Evolutionary conservation across 441 rosid genomes (phyloP).

Genomic region (Populus trichocarpa): DNA sequence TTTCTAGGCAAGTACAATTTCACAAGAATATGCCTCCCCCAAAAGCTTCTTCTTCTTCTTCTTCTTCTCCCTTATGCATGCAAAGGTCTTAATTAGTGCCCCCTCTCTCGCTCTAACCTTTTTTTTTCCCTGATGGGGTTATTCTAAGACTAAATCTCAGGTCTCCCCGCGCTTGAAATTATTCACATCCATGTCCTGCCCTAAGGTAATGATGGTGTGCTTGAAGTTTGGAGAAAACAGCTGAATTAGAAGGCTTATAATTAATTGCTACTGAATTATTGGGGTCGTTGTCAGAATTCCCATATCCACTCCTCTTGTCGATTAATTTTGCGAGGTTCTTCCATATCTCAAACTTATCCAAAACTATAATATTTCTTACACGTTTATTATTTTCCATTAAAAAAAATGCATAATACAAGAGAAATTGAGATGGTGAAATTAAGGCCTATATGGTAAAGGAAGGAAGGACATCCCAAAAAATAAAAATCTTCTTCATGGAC

Average conservation of each 20-base stretch:
- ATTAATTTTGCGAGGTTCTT: neutral
- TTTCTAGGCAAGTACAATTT: neutral
- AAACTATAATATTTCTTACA: neutral
- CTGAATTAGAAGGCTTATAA: neutral
- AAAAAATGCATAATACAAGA: neutral
- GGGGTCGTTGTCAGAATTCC: conserved; percentile 15
- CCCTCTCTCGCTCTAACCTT: neutral
- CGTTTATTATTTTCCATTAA: no score
- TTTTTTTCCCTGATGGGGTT: neutral
- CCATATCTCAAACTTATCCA: neutral
- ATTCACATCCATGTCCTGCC: neutral
- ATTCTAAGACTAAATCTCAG: no score
- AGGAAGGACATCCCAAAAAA: neutral
- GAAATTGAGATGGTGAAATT: no score
- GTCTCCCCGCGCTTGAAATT: neutral
- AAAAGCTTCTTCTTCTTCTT: neutral
- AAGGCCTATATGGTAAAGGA: neutral
- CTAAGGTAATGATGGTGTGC: conserved; percentile 11
- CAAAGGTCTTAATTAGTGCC: no score
- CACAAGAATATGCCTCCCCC: conserved; percentile 2
- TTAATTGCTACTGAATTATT: neutral
- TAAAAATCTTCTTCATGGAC: no score
- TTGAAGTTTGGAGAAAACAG: neutral
- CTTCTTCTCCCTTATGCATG: no score
- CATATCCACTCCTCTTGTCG: no score